phyloP scores from a whole-genome alignment of 2,329 filamentous ascomycete genomes.

The Mycosphaerella sp. region DNA sequence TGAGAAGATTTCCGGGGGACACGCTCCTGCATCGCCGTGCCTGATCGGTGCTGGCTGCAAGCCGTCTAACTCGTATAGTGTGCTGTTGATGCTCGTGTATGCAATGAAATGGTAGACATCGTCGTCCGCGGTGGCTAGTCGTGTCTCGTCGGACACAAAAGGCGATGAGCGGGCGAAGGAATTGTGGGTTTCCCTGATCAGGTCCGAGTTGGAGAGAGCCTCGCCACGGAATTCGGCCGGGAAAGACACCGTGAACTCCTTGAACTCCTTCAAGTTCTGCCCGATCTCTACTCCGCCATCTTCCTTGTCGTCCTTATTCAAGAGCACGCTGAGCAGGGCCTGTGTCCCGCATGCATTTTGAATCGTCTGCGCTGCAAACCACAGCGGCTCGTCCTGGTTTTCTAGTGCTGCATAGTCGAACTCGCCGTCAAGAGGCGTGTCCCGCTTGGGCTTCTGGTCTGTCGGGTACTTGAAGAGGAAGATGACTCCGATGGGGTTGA shows the following conservation, averaged over 20 bases:
- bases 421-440: conserved; percentile 69
- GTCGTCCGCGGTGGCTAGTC: conserved; percentile 64
- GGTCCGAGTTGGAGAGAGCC: conserved; percentile 60
- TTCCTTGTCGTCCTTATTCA: conserved; percentile 61
- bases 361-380: conserved; percentile 96
- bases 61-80: conserved; percentile 90
- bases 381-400: conserved; percentile 50
- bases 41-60: conserved; percentile 87
- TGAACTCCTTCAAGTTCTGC: conserved; percentile 64
- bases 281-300: conserved; percentile 62
- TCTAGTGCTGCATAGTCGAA: conserved; percentile 67
- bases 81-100: conserved; percentile 74
- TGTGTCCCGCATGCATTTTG: conserved; percentile 98
- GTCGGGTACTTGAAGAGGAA: conserved; percentile 98
- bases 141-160: conserved; percentile 85
- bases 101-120: conserved; percentile 98
- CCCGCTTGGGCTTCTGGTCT: conserved; percentile 54
- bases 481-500: conserved; percentile 66
- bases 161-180: conserved; percentile 82
- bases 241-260: conserved; percentile 80
- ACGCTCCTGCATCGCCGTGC: conserved; percentile 66
- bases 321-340: conserved; percentile 80
- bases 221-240: conserved; percentile 63
- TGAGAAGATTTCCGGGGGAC: conserved; percentile 65
- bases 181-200: conserved; percentile 67